phyloP scores from a whole-genome alignment of 495 filamentous ascomycete species.

The Cetradonia linearis region DNA sequence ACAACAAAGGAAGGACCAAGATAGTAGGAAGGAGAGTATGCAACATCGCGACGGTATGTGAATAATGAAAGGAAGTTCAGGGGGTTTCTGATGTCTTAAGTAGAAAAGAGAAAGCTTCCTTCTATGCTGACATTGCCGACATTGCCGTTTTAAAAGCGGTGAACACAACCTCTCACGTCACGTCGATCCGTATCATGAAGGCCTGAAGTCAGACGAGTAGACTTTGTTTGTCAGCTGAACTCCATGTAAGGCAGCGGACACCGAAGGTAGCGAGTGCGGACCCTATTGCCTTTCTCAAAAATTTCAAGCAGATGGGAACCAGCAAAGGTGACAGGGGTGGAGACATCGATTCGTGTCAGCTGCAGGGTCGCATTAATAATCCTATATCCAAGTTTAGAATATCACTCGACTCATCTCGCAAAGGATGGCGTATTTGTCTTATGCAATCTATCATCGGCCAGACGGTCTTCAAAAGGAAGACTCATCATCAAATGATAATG shows the following conservation, averaged over 20 bases:
- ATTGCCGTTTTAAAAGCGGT: not conserved
- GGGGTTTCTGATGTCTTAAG: not conserved
- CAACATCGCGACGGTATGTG: not conserved
- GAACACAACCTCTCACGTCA: not conserved
- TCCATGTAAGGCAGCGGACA: not conserved
- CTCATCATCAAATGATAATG: too few species aligned
- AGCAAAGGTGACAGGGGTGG: not conserved
- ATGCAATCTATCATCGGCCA: not conserved
- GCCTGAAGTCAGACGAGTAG: not conserved
- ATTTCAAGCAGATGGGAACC: not conserved
- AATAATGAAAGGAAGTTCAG: not conserved
- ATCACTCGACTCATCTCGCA: not conserved
- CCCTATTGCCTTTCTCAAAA: not conserved
- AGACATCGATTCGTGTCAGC: not conserved
- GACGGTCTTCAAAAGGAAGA: too few species aligned
- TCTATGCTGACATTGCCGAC: not conserved
- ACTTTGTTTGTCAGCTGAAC: not conserved
- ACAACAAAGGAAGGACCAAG: conserved; percentile 2
- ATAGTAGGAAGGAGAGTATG: not conserved
- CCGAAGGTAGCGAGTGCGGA: not conserved
- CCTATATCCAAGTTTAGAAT: not conserved
- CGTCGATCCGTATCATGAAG: not conserved
- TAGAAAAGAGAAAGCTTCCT: not conserved
- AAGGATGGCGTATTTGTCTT: not conserved
- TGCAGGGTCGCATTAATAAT: not conserved